Evolutionary conservation across 768 basidiomycete species (phyloP).

Genomic region (Rubroboletus pulcherrimus): DNA sequence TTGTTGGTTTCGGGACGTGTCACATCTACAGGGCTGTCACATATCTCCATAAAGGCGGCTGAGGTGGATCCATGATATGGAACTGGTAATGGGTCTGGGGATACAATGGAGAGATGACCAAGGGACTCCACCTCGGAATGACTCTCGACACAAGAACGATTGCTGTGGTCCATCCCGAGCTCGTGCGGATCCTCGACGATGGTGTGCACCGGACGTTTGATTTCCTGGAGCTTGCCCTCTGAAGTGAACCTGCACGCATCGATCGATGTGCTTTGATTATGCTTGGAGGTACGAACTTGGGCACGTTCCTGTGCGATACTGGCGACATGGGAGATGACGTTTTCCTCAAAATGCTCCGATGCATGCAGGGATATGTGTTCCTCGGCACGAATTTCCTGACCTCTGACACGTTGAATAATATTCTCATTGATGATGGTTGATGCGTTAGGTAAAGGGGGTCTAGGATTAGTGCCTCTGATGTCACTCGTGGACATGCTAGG

Average conservation of each 20-base stretch:
- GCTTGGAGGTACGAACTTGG: constrained; percentile 11
- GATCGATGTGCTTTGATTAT: constrained; percentile 13
- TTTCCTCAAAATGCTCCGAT: constrained; percentile 16
- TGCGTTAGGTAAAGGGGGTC: constrained; percentile 12
- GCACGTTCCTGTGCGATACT: constrained; percentile 9
- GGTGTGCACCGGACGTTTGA: constrained; percentile 27
- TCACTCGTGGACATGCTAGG: constrained; percentile 10
- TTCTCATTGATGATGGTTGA: constrained; percentile 10
- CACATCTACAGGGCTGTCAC: constrained; percentile 31
- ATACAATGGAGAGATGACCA: constrained; percentile 29
- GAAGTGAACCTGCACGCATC: constrained; percentile 15
- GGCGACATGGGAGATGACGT: constrained; percentile 5
- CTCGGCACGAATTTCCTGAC: constrained; percentile 16
- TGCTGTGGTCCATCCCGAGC: constrained; percentile 9
- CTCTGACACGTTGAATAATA: constrained; percentile 5
- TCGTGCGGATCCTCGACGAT: constrained; percentile 30
- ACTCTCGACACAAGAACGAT: constrained; percentile 14
- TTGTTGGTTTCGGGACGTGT: constrained; percentile 11
- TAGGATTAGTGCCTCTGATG: background rate
- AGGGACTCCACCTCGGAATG: constrained; percentile 25
- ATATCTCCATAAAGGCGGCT: constrained; percentile 28
- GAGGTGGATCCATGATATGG: constrained; percentile 41
- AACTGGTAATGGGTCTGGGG: constrained; percentile 44
- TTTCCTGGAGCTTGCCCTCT: constrained; percentile 19
- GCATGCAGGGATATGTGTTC: constrained; percentile 13